These are phyloP conservation scores for Heliamphora exappendiculata DNA, from an alignment of 148 eudicot species.

Conservation along the genomic window DNA sequence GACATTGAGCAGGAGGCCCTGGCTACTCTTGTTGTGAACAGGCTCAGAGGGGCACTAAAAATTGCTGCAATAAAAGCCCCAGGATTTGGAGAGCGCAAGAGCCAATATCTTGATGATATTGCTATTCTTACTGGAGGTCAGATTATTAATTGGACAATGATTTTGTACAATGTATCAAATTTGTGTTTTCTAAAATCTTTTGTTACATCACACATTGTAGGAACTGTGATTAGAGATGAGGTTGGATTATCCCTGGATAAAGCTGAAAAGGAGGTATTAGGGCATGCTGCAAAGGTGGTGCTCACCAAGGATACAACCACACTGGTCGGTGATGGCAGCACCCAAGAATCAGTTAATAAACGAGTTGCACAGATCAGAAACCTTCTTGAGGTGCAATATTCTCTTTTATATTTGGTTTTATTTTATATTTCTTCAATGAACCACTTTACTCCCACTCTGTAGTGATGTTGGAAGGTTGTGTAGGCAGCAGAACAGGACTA, in stretches of 20 bases:
- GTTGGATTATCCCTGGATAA: slow-evolving; percentile 51
- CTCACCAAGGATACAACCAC: slow-evolving; percentile 48
- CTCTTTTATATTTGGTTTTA: background rate
- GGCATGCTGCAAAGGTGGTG: slow-evolving; percentile 49
- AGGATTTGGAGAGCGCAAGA: slow-evolving; percentile 63
- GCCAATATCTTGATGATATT: slow-evolving; percentile 67
- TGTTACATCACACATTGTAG: slow-evolving; percentile 16
- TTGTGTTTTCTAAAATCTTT: background rate
- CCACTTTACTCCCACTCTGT: background rate
- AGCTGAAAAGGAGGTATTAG: slow-evolving; percentile 47
- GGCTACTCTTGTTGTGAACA: slow-evolving; percentile 77
- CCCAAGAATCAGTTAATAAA: slow-evolving; percentile 48
- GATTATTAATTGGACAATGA: background rate
- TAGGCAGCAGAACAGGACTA: slow-evolving; percentile 59
- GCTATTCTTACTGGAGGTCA: slow-evolving; percentile 66
- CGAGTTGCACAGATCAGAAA: slow-evolving; percentile 47
- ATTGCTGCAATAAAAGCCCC: slow-evolving; percentile 79
- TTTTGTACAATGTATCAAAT: background rate
- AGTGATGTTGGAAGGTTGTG: slow-evolving; percentile 6
- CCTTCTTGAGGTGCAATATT: slow-evolving; percentile 36
- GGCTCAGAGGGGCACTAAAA: slow-evolving; percentile 60
- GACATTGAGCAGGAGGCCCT: slow-evolving; percentile 76
- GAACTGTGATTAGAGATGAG: slow-evolving; percentile 57
- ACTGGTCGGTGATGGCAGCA: slow-evolving; percentile 59
- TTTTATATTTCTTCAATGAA: background rate